phyloP scores from a whole-genome alignment of 192 early-diverging fungal genomes.

The Linnemannia hyalina region DNA sequence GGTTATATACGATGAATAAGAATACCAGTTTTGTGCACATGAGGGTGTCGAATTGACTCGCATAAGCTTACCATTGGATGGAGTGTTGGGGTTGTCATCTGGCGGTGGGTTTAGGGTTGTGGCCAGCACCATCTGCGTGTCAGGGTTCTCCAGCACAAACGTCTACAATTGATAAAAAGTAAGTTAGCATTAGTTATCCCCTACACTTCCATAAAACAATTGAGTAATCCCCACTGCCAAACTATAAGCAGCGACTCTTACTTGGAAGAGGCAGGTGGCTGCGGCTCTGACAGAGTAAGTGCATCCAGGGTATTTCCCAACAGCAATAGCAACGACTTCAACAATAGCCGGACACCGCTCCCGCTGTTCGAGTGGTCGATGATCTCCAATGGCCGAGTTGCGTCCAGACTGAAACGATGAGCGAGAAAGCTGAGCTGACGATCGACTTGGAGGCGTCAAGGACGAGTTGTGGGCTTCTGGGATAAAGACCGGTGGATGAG shows the following conservation, averaged over 20 bases:
- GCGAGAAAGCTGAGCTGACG: slow-evolving; percentile 37
- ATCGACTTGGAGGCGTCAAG: slow-evolving; percentile 19
- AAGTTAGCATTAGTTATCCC: background rate
- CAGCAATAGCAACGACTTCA: slow-evolving; percentile 82
- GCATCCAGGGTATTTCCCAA: slow-evolving; percentile 65
- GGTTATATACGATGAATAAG: background rate
- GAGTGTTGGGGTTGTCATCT: slow-evolving; percentile 74
- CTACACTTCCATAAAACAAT: background rate
- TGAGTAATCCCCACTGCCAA: background rate
- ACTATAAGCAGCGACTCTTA: slow-evolving; percentile 9
- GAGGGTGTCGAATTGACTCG: background rate
- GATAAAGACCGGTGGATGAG: slow-evolving; percentile 52
- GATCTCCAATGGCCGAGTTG: slow-evolving; percentile 39
- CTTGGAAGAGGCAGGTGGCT: slow-evolving; percentile 84
- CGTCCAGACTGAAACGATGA: slow-evolving; percentile 36
- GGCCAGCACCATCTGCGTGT: slow-evolving; percentile 89
- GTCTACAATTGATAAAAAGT: slow-evolving; percentile 51
- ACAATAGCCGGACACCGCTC: slow-evolving; percentile 86
- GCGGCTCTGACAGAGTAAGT: slow-evolving; percentile 81
- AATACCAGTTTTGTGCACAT: background rate
- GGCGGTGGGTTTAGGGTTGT: slow-evolving; percentile 88
- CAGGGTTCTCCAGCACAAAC: slow-evolving; percentile 86
- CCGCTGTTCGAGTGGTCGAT: slow-evolving; percentile 31
- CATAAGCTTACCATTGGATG: slow-evolving; percentile 59
- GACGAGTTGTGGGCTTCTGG: background rate